phyloP scores from a whole-genome alignment of 2,329 filamentous ascomycete genomes.

The Hortaea werneckii region DNA sequence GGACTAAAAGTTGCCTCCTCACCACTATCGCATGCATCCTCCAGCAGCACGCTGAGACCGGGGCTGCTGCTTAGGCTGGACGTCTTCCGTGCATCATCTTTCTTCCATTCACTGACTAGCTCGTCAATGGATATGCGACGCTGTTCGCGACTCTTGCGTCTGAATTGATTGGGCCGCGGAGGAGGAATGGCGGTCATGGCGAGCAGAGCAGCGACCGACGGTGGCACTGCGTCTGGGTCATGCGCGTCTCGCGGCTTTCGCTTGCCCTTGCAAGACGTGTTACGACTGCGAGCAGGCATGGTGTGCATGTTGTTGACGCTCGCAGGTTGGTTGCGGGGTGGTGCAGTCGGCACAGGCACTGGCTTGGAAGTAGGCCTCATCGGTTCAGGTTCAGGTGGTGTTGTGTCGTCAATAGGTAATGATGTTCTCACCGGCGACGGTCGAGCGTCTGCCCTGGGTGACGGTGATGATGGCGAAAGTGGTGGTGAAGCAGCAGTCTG shows the following conservation, averaged over 20 bases:
- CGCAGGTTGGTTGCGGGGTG: conserved; percentile 4
- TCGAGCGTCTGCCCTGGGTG: neutral
- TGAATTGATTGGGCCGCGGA: conserved; percentile 31
- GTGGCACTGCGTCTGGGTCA: conserved; percentile 38
- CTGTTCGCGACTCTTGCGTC: conserved; percentile 29
- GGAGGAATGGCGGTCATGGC: conserved; percentile 51
- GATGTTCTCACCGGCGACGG: neutral
- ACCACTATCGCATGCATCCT: conserved; percentile 38
- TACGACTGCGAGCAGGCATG: conserved; percentile 14
- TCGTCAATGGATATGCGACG: conserved; percentile 46
- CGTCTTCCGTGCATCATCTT: conserved; percentile 30
- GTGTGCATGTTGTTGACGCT: conserved; percentile 10
- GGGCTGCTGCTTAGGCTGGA: conserved; percentile 20
- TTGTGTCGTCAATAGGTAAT: neutral
- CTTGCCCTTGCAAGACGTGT: conserved; percentile 7
- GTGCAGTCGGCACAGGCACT: conserved; percentile 9
- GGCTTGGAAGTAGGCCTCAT: conserved; percentile 8
- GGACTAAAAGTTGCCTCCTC: conserved; percentile 20
- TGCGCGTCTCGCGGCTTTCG: conserved; percentile 21
- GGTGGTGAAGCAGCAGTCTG: no score
- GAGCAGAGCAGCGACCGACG: conserved; percentile 48
- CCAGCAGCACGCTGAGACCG: conserved; percentile 45
- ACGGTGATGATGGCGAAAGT: no score
- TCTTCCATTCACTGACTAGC: conserved; percentile 45
- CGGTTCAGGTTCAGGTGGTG: conserved; percentile 3